These are phyloP conservation scores for Scleroderma citrinum DNA, from an alignment of 768 basidiomycete genomes.

Conservation along the genomic window DNA sequence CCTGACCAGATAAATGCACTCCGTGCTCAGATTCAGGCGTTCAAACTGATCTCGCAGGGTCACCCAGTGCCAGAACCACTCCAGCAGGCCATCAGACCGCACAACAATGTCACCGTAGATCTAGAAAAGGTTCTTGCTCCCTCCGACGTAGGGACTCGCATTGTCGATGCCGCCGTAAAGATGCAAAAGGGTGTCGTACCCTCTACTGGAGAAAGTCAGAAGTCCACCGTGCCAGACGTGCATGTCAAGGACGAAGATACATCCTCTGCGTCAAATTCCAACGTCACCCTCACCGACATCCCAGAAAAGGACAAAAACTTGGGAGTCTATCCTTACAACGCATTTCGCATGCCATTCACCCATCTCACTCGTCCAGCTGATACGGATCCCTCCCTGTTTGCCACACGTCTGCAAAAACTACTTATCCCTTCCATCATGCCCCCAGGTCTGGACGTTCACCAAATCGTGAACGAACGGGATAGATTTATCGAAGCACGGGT, in stretches of 20 bases:
- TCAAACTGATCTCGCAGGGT: slow-evolving; percentile 63
- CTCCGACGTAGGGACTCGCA: slow-evolving; percentile 51
- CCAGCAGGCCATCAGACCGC: slow-evolving; percentile 63
- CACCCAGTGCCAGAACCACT: slow-evolving; percentile 63
- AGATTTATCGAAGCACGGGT: slow-evolving; percentile 87
- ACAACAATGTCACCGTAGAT: slow-evolving; percentile 53
- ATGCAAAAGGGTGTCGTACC: slow-evolving; percentile 48
- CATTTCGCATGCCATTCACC: slow-evolving; percentile 78
- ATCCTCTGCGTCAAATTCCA: slow-evolving; percentile 25
- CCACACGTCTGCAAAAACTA: slow-evolving; percentile 71
- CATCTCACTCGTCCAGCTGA: slow-evolving; percentile 65
- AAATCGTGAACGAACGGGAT: slow-evolving; percentile 87
- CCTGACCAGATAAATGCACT: slow-evolving; percentile 67
- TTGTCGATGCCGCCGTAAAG: slow-evolving; percentile 74
- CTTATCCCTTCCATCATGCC: slow-evolving; percentile 90
- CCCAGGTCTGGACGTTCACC: slow-evolving; percentile 84
- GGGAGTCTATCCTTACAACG: slow-evolving; percentile 88
- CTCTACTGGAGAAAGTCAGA: slow-evolving; percentile 2
- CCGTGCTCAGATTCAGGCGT: slow-evolving; percentile 80
- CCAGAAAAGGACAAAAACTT: slow-evolving; percentile 77
- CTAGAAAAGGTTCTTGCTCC: slow-evolving; percentile 62
- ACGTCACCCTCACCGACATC: slow-evolving; percentile 51
- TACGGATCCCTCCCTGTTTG: slow-evolving; percentile 54
- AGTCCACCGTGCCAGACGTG: slow-evolving; percentile 23
- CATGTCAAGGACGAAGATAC: slow-evolving; percentile 52